Base-by-base conservation (phyloP, 2,329 filamentous ascomycete species). In the Thielaviopsis punctulata region DNA sequence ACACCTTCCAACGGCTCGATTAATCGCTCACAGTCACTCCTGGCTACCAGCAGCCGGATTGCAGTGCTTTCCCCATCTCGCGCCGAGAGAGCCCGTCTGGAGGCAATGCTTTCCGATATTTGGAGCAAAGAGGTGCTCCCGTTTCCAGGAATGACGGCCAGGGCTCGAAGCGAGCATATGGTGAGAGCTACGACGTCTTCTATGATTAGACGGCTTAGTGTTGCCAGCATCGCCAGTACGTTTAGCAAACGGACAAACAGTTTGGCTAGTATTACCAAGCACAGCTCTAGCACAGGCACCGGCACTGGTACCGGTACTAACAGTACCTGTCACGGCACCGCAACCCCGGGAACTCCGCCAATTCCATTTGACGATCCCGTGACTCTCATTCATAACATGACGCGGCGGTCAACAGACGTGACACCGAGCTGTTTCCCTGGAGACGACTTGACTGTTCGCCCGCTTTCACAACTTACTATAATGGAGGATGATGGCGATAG, bases 141-240 rank as follows among this genome's bases (percentile, higher is more conserved):
- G 1, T 92, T 84, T 61, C 87, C 89, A 15, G 87, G 87, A 1
- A 89, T 95, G 77, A 76, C 76, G 27, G 71, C 64, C 65, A 64
- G 80, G 68, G 64, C 77, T 63, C 64, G 79, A 68, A 68, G 84
- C 59, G 78, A 94, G 59, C 79, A 84, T 60, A 69, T 86, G 3
- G 81, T 92, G 46, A 75, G 84, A 49, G 78, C 77, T 41, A 87
- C 84, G n/a, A 85, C 88, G 12, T 87, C 86, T 33, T 85, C 85
- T 1, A 78, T 95, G 61, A 94, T 95, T 69, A 77, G 88, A 50
- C 93, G 89, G 63, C 74, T 95, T 57, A 94, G 86, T 65, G 82
- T 86, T 60, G 82, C 83, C 48, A 88, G 82, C 63, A 83, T 92
- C 57, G 76, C 84, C 13, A 82, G 77, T 58, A 83, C 83, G 47